A percentile compares a stretch with the other conserved stretches of the same genome.
These are phyloP conservation scores for Talaromyces sp. DNA, from an alignment of 2,329 filamentous ascomycete species.

Conservation along the genomic window DNA sequence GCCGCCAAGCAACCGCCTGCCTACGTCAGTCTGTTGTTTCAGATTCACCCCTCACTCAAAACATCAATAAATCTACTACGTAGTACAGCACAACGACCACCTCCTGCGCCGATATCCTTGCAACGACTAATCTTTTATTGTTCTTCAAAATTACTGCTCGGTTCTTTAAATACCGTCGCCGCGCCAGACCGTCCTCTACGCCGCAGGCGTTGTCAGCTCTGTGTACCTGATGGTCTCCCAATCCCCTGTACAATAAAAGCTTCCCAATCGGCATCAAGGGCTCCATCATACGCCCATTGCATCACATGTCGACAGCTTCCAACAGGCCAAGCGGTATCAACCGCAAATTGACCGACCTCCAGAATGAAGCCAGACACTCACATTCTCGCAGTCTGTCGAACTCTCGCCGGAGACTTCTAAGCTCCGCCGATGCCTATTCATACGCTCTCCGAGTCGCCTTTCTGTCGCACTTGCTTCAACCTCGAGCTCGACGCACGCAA, in stretches of 20 bases:
- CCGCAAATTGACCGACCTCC: slow-evolving; percentile 46
- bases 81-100: neutral
- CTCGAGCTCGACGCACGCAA: slow-evolving; percentile 83
- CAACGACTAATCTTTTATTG: neutral
- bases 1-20: neutral
- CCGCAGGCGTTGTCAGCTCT: neutral
- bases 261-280: slow-evolving; percentile 10
- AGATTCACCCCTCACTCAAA: slow-evolving; percentile 16
- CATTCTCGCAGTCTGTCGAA: slow-evolving; percentile 44
- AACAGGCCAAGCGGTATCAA: slow-evolving; percentile 44
- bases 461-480: slow-evolving; percentile 88
- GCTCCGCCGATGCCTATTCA: slow-evolving; percentile 76
- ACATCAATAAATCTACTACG: slow-evolving; percentile 3
- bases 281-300: slow-evolving; percentile 21
- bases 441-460: slow-evolving; percentile 89
- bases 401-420: slow-evolving; percentile 42
- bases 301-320: slow-evolving; percentile 47
- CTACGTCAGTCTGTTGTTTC: slow-evolving; percentile 20
- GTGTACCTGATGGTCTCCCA: slow-evolving; percentile 19
- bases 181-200: neutral
- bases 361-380: slow-evolving; percentile 41
- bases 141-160: neutral
- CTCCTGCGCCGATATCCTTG: neutral
- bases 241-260: slow-evolving; percentile 9
- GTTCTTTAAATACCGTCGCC: neutral